Conservation (phyloP, 106 monocot species). For the Cymbidium sinense region DNA sequence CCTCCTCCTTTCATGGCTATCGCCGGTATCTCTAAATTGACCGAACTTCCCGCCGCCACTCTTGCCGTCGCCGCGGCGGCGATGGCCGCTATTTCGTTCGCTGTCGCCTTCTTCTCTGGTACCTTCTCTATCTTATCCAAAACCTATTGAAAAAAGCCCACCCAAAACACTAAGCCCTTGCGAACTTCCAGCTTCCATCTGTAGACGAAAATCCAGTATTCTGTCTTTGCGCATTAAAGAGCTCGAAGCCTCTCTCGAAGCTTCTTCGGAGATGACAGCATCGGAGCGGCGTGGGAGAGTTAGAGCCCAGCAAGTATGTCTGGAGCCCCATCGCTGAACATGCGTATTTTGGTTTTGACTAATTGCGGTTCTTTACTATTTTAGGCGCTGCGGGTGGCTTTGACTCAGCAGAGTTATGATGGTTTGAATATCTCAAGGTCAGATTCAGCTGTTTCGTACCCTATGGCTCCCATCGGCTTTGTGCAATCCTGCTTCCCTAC, state of each 20-base stretch:
- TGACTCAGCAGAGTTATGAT: conserved; percentile 19
- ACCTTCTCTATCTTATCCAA: conserved; percentile 9
- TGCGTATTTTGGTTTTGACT: background rate
- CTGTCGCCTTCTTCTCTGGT: conserved; percentile 29
- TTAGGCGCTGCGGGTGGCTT: conserved; percentile 62
- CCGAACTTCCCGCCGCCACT: conserved; percentile 6
- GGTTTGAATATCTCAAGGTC: conserved; percentile 5
- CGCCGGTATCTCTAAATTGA: background rate
- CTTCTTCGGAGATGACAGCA: conserved; percentile 40
- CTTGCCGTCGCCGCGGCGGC: conserved; percentile 5
- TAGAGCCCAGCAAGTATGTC: conserved; percentile 63
- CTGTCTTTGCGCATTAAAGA: conserved; percentile 38
- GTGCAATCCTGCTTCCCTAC: conserved; percentile 84
- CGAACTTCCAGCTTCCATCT: conserved; percentile 28
- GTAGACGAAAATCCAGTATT: conserved; percentile 18
- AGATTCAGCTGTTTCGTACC: conserved; percentile 26
- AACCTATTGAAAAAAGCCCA: background rate
- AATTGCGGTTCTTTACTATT: conserved; percentile 4
- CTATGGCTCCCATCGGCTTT: conserved; percentile 71
- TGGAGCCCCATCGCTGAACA: background rate
- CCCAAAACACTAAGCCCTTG: conserved; percentile 1
- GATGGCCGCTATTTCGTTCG: conserved; percentile 18
- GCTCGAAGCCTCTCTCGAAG: conserved; percentile 61
- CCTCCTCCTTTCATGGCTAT: background rate
- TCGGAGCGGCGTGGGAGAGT: conserved; percentile 78